phyloP scores from a whole-genome alignment of 192 early-diverging fungal genomes.

The Coemansia sp. region DNA sequence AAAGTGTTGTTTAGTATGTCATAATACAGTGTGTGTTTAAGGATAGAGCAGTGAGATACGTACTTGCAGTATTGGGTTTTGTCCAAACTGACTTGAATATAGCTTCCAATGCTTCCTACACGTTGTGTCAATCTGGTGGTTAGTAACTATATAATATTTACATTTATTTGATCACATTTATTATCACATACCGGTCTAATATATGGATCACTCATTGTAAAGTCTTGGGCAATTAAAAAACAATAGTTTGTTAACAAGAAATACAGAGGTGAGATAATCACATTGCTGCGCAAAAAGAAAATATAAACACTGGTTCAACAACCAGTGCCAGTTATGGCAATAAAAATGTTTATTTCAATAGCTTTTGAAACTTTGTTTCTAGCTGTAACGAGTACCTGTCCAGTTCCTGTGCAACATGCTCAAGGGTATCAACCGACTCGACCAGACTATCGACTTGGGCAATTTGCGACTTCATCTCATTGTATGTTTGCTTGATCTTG shows the following conservation, averaged over 20 bases:
- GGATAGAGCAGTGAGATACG: neutral
- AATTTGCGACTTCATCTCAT: conserved; percentile 49
- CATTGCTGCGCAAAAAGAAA: neutral
- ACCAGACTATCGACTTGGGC: conserved; percentile 36
- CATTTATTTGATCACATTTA: neutral
- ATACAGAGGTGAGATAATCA: neutral
- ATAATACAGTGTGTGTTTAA: neutral
- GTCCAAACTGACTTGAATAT: conserved; percentile 50
- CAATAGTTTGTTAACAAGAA: neutral
- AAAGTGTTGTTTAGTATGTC: neutral
- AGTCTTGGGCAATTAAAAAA: neutral
- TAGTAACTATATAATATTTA: neutral
- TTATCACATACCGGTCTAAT: conserved; percentile 7
- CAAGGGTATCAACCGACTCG: conserved; percentile 36
- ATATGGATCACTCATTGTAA: conserved; percentile 11
- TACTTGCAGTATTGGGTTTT: conserved; percentile 42
- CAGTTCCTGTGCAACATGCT: conserved; percentile 40
- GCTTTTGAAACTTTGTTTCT: conserved; percentile 41
- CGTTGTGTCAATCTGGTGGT: neutral
- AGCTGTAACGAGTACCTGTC: conserved; percentile 47
- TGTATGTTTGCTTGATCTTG: conserved; percentile 53
- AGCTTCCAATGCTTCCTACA: conserved; percentile 42
- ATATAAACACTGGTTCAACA: neutral
- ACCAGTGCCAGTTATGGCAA: conserved; percentile 2
- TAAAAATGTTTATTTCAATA: conserved; percentile 24